These are phyloP conservation scores for Trichoderma breve DNA, from an alignment of 2,329 filamentous ascomycete species.

Conservation along the genomic window DNA sequence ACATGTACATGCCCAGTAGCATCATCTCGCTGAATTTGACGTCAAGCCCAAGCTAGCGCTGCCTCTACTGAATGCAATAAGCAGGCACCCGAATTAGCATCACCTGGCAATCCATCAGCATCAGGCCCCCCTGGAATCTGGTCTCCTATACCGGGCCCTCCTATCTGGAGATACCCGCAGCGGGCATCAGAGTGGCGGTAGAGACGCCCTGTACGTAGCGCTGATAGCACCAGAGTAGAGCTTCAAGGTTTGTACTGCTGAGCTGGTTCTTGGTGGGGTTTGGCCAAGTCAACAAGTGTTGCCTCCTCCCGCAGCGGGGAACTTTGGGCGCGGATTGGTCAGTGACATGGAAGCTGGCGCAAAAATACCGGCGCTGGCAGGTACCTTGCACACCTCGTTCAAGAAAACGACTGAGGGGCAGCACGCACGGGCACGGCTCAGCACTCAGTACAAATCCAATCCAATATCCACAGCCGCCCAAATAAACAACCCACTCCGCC, in stretches of 20 bases:
- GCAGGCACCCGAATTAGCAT: slow-evolving; percentile 13
- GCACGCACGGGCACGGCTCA: background rate
- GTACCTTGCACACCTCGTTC: background rate
- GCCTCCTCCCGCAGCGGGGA: slow-evolving; percentile 14
- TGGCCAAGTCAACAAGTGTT: slow-evolving; percentile 7
- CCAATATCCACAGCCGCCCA: slow-evolving; percentile 15
- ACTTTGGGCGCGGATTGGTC: slow-evolving; percentile 18
- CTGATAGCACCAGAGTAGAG: background rate
- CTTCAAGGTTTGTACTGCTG: background rate
- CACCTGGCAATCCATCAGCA: background rate
- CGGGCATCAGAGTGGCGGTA: slow-evolving; percentile 12
- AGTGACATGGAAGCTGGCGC: slow-evolving; percentile 5
- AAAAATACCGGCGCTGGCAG: background rate
- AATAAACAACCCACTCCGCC: slow-evolving; percentile 20
- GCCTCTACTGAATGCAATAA: background rate
- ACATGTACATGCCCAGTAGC: background rate
- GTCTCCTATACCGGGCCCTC: slow-evolving; percentile 1
- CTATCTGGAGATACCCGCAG: background rate
- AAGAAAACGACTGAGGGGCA: slow-evolving; percentile 14
- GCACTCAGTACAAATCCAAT: background rate
- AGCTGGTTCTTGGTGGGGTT: slow-evolving; percentile 1
- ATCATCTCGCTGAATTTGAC: background rate
- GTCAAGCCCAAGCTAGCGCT: background rate
- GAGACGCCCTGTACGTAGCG: background rate
- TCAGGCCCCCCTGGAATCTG: background rate